Percentiles rank a stretch among this genome's conserved stretches.
Evolutionary conservation across 2,329 filamentous ascomycete genomes (phyloP).

Genomic region (Daldinia sp.): DNA sequence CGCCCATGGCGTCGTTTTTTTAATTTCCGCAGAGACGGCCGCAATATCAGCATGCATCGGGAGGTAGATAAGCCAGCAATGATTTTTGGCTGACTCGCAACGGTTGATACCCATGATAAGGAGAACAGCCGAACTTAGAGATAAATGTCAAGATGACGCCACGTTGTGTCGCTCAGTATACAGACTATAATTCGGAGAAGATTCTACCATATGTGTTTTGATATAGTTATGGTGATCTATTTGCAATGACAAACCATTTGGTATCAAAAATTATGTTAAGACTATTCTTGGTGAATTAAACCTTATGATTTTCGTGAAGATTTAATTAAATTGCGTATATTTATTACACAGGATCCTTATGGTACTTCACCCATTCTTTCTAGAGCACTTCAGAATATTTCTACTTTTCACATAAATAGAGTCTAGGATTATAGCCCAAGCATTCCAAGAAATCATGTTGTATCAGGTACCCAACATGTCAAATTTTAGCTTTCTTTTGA

Average conservation of each 20-base stretch:
- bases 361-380: too few relatives aligned
- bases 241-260: not conserved
- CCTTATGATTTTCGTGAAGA: not conserved
- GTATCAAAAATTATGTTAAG: not conserved
- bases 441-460: too few relatives aligned
- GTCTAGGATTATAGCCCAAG: too few relatives aligned
- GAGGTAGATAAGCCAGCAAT: slow-evolving; percentile 33
- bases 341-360: too few relatives aligned
- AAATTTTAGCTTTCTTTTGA: too few relatives aligned
- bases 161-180: slow-evolving; percentile 25
- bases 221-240: not conserved
- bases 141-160: slow-evolving; percentile 26
- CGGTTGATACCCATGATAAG: slow-evolving; percentile 44
- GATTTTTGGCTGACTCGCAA: slow-evolving; percentile 31
- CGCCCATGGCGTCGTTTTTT: slow-evolving; percentile 31
- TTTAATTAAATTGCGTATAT: too few relatives aligned
- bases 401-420: too few relatives aligned
- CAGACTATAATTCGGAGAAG: slow-evolving; percentile 31
- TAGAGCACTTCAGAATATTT: too few relatives aligned
- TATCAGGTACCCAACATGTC: too few relatives aligned
- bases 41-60: slow-evolving; percentile 25
- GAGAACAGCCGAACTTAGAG: slow-evolving; percentile 34
- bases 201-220: slow-evolving; percentile 7
- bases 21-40: slow-evolving; percentile 31
- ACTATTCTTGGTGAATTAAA: not conserved